Evolutionary conservation across 331 rosid species (phyloP).

Genomic region (Stylosanthes scabra): DNA sequence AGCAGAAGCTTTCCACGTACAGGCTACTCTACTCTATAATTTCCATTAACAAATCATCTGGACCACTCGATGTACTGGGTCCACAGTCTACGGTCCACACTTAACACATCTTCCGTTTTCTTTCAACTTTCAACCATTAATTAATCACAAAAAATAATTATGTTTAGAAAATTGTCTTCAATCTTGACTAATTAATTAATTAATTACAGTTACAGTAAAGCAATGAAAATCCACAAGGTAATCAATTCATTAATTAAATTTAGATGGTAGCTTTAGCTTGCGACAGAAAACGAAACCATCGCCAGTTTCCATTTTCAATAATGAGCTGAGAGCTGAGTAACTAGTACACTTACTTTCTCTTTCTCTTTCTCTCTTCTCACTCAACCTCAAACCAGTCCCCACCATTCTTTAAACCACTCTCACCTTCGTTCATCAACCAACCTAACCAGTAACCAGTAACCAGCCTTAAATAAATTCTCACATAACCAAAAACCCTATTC

Average conservation of each 20-base stretch:
- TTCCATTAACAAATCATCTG: background rate
- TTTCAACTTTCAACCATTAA: background rate
- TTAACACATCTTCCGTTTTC: background rate
- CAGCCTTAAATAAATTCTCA: slow-evolving; percentile 7
- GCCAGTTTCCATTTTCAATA: background rate
- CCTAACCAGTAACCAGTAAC: background rate
- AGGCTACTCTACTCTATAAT: background rate
- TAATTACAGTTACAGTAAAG: background rate
- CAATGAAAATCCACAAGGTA: no score
- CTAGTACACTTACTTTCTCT: background rate
- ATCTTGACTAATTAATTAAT: background rate
- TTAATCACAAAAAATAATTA: background rate
- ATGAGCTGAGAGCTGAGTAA: no score
- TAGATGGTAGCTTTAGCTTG: background rate
- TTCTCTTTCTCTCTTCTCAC: background rate
- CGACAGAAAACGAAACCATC: background rate
- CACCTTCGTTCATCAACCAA: background rate
- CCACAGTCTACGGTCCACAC: background rate
- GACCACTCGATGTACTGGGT: background rate
- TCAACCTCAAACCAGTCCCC: background rate
- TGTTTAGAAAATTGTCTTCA: background rate
- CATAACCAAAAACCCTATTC: background rate
- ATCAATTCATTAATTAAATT: background rate
- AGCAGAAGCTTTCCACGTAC: background rate
- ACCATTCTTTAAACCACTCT: background rate